phyloP scores from a whole-genome alignment of 2,329 filamentous ascomycete species.

The Chrysosporium keratinophilum region DNA sequence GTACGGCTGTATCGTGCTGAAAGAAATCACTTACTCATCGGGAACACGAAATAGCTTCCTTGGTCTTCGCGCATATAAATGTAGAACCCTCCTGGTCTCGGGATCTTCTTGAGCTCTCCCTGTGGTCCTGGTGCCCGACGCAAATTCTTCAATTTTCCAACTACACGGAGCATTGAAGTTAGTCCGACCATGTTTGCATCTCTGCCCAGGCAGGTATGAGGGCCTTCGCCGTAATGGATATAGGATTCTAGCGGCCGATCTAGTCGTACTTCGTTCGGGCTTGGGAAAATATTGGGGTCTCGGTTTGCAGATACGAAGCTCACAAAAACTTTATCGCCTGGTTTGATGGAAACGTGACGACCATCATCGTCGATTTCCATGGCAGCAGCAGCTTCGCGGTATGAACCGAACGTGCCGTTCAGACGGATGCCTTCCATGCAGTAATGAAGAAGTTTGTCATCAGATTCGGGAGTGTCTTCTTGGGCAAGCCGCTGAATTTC shows the following conservation, averaged over 20 bases:
- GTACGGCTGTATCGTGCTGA: constrained; percentile 34
- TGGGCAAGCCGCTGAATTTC: constrained; percentile 35
- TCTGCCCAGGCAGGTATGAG: constrained; percentile 40
- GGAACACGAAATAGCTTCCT: constrained; percentile 40
- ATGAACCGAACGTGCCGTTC: constrained; percentile 49
- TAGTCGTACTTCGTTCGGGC: constrained; percentile 36
- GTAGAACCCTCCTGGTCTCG: constrained; percentile 35
- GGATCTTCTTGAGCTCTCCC: constrained; percentile 45
- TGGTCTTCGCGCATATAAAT: constrained; percentile 41
- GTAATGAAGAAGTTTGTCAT: constrained; percentile 19
- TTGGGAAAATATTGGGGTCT: constrained; percentile 30
- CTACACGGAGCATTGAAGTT: constrained; percentile 35
- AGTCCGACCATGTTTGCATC: constrained; percentile 37
- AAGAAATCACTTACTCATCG: constrained; percentile 38
- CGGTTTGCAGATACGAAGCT: constrained; percentile 45
- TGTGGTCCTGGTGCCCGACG: constrained; percentile 40
- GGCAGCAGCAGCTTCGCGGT: constrained; percentile 33
- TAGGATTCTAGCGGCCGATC: constrained; percentile 34
- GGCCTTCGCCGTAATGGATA: constrained; percentile 38
- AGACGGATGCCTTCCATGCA: constrained; percentile 22
- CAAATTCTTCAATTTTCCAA: constrained; percentile 37
- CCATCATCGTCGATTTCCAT: constrained; percentile 29
- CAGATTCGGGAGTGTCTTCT: constrained; percentile 26
- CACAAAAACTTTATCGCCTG: constrained; percentile 40
- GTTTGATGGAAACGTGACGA: constrained; percentile 35